Percentiles rank a stretch among this genome's conserved stretches.
phyloP scores from a whole-genome alignment of 163 green algal species.

The Chlorella variabilis region DNA sequence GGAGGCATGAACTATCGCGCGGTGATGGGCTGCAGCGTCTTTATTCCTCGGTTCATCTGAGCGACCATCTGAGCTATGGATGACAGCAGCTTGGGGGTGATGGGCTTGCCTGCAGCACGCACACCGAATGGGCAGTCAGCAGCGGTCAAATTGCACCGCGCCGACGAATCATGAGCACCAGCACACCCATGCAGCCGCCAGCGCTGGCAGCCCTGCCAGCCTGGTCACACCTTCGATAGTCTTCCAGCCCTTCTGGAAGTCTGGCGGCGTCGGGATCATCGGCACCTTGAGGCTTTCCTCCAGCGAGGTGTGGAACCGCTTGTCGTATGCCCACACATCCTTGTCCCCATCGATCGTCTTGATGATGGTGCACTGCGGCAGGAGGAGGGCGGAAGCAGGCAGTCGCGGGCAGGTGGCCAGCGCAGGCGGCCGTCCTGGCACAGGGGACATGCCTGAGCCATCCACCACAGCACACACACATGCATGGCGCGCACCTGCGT shows the following conservation, averaged over 20 bases:
- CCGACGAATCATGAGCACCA: too few relatives aligned
- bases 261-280: slow-evolving; percentile 17
- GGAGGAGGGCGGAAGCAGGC: not conserved
- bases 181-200: not conserved
- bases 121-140: too few relatives aligned
- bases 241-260: slow-evolving; percentile 1
- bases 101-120: slow-evolving; percentile 33
- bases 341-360: slow-evolving; percentile 53
- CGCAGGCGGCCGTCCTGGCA: too few relatives aligned
- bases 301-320: slow-evolving; percentile 51
- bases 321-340: slow-evolving; percentile 89
- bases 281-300: slow-evolving; percentile 33
- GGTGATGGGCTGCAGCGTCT: slow-evolving; percentile 10
- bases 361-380: slow-evolving; percentile 61
- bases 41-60: slow-evolving; percentile 62
- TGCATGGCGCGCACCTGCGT: slow-evolving; percentile 52
- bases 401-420: too few relatives aligned
- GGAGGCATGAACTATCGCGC: not conserved
- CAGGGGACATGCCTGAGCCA: too few relatives aligned
- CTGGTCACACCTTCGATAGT: not conserved
- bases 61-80: slow-evolving; percentile 47
- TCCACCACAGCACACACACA: too few relatives aligned
- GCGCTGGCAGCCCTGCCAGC: not conserved
- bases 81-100: slow-evolving; percentile 45
- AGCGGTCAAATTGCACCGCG: too few relatives aligned